Evolutionary conservation across 2,329 filamentous ascomycete species (phyloP).

Genomic region (Penicillium psychrosexuale): DNA sequence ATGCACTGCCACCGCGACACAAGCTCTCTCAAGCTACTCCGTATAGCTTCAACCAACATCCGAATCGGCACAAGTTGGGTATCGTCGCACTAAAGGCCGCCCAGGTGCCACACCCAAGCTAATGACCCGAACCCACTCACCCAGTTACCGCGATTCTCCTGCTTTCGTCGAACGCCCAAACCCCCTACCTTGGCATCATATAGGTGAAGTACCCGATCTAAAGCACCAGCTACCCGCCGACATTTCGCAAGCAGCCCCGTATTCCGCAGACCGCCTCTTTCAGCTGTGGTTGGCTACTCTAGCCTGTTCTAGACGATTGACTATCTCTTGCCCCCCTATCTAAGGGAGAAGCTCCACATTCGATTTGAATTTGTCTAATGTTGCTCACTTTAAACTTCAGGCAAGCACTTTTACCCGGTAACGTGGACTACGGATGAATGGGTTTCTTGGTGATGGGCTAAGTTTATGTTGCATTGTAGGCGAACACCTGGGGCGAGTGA

Average conservation of each 20-base stretch:
- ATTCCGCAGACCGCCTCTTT: too few species aligned
- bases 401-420: not conserved
- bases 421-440: too few species aligned
- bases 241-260: too few species aligned
- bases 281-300: too few species aligned
- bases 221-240: too few species aligned
- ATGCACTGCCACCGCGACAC: not conserved
- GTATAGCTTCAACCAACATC: too few species aligned
- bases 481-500: not conserved
- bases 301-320: not conserved
- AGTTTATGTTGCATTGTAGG: not conserved
- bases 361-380: not conserved
- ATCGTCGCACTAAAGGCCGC: not conserved
- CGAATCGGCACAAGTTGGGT: not conserved
- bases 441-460: not conserved
- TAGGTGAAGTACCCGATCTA: too few species aligned
- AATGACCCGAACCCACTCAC: not conserved
- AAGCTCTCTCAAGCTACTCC: not conserved
- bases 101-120: not conserved
- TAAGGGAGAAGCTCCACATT: too few species aligned
- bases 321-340: too few species aligned
- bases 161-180: not conserved
- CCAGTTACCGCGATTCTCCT: not conserved
- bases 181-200: too few species aligned
- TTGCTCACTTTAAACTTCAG: not conserved